These are phyloP conservation scores for Lactuca sativa DNA, from an alignment of 129 eudicot species.

Conservation along the genomic window DNA sequence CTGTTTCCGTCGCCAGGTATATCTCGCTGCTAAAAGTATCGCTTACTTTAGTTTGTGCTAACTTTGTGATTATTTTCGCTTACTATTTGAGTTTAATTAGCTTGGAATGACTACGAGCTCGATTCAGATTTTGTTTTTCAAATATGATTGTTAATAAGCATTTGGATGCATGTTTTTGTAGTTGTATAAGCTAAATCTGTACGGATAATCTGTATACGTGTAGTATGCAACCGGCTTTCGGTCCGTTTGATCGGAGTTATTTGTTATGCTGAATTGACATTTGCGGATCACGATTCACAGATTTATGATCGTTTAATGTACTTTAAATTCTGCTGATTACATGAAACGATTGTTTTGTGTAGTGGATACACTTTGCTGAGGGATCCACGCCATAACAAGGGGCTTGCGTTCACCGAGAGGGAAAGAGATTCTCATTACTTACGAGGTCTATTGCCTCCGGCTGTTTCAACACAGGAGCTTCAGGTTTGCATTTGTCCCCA, in stretches of 20 bases:
- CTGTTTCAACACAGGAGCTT: slow-evolving; percentile 58
- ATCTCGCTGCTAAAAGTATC: neutral
- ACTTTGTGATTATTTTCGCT: neutral
- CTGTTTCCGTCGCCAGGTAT: slow-evolving; percentile 72
- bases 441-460: slow-evolving; percentile 87
- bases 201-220: neutral
- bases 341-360: slow-evolving; percentile 10
- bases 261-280: slow-evolving; percentile 7
- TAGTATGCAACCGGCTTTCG: neutral
- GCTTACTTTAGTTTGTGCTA: neutral
- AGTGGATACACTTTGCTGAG: slow-evolving; percentile 90
- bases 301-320: slow-evolving; percentile 10
- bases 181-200: slow-evolving; percentile 10
- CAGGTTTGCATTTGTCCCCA: slow-evolving; percentile 45
- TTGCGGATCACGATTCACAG: slow-evolving; percentile 4
- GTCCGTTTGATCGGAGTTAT: slow-evolving; percentile 10
- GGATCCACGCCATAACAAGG: slow-evolving; percentile 92
- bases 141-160: slow-evolving; percentile 2
- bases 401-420: slow-evolving; percentile 81
- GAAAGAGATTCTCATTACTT: slow-evolving; percentile 93
- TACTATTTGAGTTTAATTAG: neutral
- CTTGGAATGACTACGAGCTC: slow-evolving; percentile 5
- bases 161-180: slow-evolving; percentile 8
- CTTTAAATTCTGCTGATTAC: slow-evolving; percentile 1
- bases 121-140: slow-evolving; percentile 2